A percentile compares a stretch with the other conserved stretches of the same genome.
These are phyloP conservation scores for Mucor lusitanicus DNA, from an alignment of 371 early-diverging fungal genomes.

Conservation along the genomic window DNA sequence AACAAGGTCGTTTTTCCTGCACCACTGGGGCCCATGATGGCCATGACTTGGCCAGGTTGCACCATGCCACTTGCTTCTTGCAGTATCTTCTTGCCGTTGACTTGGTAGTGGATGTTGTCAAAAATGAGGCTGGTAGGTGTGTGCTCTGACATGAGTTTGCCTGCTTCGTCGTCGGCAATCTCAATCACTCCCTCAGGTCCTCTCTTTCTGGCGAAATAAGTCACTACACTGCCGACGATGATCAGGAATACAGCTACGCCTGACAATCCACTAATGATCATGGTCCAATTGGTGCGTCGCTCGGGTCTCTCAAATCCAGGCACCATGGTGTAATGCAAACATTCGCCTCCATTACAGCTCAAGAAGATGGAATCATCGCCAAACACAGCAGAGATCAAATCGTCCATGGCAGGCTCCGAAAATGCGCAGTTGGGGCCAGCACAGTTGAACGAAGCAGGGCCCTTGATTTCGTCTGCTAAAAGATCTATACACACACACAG, in stretches of 20 bases:
- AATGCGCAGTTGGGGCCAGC: slow-evolving; percentile 64
- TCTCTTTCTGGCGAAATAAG: slow-evolving; percentile 42
- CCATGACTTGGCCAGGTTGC: slow-evolving; percentile 79
- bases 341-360: slow-evolving; percentile 76
- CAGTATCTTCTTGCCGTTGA: slow-evolving; percentile 51
- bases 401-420: slow-evolving; percentile 76
- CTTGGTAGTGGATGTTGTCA: slow-evolving; percentile 65
- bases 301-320: slow-evolving; percentile 73
- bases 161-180: slow-evolving; percentile 61
- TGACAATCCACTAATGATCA: slow-evolving; percentile 60
- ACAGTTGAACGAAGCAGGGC: slow-evolving; percentile 77
- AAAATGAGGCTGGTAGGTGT: slow-evolving; percentile 71
- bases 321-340: slow-evolving; percentile 84
- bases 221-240: slow-evolving; percentile 40
- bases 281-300: slow-evolving; percentile 59
- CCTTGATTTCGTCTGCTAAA: slow-evolving; percentile 69
- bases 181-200: slow-evolving; percentile 33
- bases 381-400: slow-evolving; percentile 69
- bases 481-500: slow-evolving; percentile 49
- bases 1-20: slow-evolving; percentile 74
- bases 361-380: slow-evolving; percentile 78
- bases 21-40: slow-evolving; percentile 83
- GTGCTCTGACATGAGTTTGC: slow-evolving; percentile 75
- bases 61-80: slow-evolving; percentile 71
- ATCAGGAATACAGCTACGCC: slow-evolving; percentile 64